Conservation (phyloP, 2,329 filamentous ascomycete genomes). For the Cercospora sesami region DNA sequence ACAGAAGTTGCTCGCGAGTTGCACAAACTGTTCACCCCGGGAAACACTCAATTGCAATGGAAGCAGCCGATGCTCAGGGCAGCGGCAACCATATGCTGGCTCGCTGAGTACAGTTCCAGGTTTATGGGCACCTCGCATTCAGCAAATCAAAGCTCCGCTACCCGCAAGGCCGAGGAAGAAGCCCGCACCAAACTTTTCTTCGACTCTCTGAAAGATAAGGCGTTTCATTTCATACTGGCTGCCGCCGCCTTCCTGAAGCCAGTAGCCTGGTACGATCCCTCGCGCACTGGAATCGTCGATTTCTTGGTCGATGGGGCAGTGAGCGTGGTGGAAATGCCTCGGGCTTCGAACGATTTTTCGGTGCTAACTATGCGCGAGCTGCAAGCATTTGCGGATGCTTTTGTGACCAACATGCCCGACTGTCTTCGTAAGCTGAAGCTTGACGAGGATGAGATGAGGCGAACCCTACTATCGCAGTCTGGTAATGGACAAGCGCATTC, state of each 20-base stretch:
- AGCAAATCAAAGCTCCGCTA: conserved; percentile 57
- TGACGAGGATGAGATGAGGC: conserved; percentile 84
- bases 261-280: conserved; percentile 83
- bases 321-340: conserved; percentile 65
- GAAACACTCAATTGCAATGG: conserved; percentile 69
- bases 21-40: conserved; percentile 66
- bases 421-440: conserved; percentile 79
- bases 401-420: conserved; percentile 94
- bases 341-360: conserved; percentile 71
- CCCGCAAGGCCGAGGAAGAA: conserved; percentile 59
- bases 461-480: conserved; percentile 45
- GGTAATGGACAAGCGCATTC: conserved; percentile 38
- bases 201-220: conserved; percentile 74
- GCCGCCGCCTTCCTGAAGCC: conserved; percentile 78
- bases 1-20: conserved; percentile 70
- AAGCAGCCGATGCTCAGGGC: conserved; percentile 73
- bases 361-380: conserved; percentile 73
- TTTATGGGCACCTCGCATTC: conserved; percentile 43
- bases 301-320: conserved; percentile 79
- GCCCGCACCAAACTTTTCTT: conserved; percentile 72
- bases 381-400: conserved; percentile 84
- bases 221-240: conserved; percentile 86
- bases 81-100: conserved; percentile 79
- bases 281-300: conserved; percentile 75
- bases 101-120: conserved; percentile 88